Evolutionary conservation across 73 alveolate genomes (phyloP), one percentile per base, ranked within the genome.

Genomic region (Stentor coeruleus): DNA sequence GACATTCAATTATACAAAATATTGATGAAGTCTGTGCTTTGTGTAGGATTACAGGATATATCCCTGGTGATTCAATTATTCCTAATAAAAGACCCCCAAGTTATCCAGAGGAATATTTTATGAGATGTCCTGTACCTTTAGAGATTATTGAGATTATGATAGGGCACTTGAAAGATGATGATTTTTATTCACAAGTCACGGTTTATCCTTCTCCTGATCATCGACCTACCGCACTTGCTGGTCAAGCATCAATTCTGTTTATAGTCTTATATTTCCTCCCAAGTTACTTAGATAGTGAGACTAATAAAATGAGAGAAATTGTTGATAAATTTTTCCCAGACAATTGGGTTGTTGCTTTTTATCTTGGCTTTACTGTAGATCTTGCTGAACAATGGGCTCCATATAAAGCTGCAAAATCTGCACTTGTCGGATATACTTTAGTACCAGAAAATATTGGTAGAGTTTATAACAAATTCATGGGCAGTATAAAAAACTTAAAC

Each of bases 161-260:
- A n/a, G 91, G 91, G 35, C 87, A 88, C 58, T 57, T 94, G 60
- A 85, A 85, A 81, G 97, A 92, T 76, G 94, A 91, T 90, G 98
- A 94, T 87, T 90, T 94, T 38, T 94, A 94, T 87, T 90, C 89
- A 28, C 94, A 92, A 82, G 88, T 91, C 75, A 84, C 91, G 55
- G 97, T 97, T 3, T 94, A 86, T 86, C 98, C 98, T 39, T 76
- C 91, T n/a, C 88, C 98, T 33, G 97, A 92, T 36, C 96, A 94
- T 88, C 87, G 96, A 81, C 77, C 94, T 3, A 90, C 84, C 14
- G 98, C 97, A 49, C 86, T 92, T 41, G 88, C 97, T 58, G 85
- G 84, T 38, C 94, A 94, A 82, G 98, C 95, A 4, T 84, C 96
- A 35, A 87, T 94, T 59, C 86, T 94, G 59, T 94, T 88, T 79